Base-by-base conservation (phyloP, 352 stramenopile genomes). In the Globisporangium paroecandrum region DNA sequence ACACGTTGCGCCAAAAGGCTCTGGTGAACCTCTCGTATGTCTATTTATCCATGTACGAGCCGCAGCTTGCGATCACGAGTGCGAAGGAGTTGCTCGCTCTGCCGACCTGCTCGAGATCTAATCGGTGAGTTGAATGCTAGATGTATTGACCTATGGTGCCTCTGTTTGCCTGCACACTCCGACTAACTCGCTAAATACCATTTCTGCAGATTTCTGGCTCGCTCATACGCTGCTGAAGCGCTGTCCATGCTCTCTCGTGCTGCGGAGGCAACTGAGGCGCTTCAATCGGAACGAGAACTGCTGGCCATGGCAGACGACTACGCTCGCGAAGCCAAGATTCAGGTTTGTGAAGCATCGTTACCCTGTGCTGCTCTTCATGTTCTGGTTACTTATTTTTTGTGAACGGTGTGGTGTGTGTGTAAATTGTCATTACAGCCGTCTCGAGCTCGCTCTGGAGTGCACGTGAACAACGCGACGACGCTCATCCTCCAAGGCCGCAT, bases 11-110 rank as follows among this genome's bases (percentile, higher is more conserved):
- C 25, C 90, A 97, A 64, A 95, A 96, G 67, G 89, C 89, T 34
- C 68, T 97, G 29, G 78, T 94, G 54, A 93, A 95, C 63, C 70
- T 97, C 54, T 85, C 87, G 56, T 97, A 97, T 69, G 89, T 96
- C 46, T 96, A 97, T 73, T 76, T 97, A 72, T 93, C 84, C 47
- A 91, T 97, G 77, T 88, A 95, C 75, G 89, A 97, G 64, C 91
- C 91, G n/a, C 84, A 96, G 32, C 69, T 95, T n/a, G 88, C 89
- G 4, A 87, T 97, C 62, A 84, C 77, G 63, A 95, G 75, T 47
- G 83, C 89, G 15, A 92, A 93, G 62, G 84, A 95, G 65, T 70
- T 97, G 57, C 71, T 96, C 12, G 69, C 76, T 38, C 59, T 96
- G 25, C 70, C 85, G 2, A 81, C 82, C 22, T 91, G 83, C 64